Evolutionary conservation across 768 basidiomycete genomes (phyloP), one percentile per base, ranked within the genome.

Genomic region (Suillus subluteus): DNA sequence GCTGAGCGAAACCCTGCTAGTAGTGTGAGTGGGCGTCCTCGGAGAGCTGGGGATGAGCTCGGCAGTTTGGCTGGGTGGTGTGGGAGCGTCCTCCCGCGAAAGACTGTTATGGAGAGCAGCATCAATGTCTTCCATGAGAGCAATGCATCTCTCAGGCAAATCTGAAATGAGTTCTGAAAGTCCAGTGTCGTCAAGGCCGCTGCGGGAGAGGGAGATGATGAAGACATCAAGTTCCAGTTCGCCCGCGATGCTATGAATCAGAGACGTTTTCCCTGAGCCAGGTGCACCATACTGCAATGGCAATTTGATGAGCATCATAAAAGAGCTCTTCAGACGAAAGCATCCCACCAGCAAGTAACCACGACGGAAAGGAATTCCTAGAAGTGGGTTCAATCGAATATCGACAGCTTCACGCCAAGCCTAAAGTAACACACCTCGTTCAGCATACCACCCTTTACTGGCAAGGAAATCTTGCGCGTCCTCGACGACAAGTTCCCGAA

Each of bases 121-220:
- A 69, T 95, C 93, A 64, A 94, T 89, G 73, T 94, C 93, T 74
- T 94, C 92, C 86, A 95, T 92, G 43, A 95, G 81, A 6, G 88
- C 86, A 64, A 94, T 89, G 71, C 89, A 92, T 69, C 82, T 82
- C 65, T 87, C 82, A n/a, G 92, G 92, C 2, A 93, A 81, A 2
- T 82, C 79, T 11, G 84, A 81, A 66, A 92, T 86, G 52, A 92
- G 80, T 48, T 86, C 81, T 62, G 80, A 82, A 32, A 92, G 83
- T 9, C 78, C 74, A 2, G 81, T 79, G 73, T 93, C 92, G 71
- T 92, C 90, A 54, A 94, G 74, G 11, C 87, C 86, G 16, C 77
- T 69, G 23, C 86, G 84, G 4, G 90, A 87, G 8, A 93, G 84
- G 1, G 90, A 88, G 52, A 94, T 75, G 58, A 92, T 84, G 76